Percentiles rank a stretch among this genome's conserved stretches.
These are phyloP conservation scores for Solanum clarkiae DNA, from an alignment of 257 asterid species.

Conservation along the genomic window DNA sequence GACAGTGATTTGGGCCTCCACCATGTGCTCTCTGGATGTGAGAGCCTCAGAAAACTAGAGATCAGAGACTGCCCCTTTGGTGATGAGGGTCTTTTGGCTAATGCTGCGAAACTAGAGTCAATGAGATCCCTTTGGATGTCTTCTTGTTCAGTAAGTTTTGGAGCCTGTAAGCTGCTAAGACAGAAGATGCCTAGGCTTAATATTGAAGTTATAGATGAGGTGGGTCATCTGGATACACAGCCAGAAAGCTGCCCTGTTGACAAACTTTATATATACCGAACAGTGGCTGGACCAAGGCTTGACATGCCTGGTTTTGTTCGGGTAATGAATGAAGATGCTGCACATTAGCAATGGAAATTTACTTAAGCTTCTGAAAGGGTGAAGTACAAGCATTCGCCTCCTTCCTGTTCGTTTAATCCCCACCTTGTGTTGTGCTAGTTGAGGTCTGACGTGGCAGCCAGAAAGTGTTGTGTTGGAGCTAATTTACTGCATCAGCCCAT, in stretches of 20 bases:
- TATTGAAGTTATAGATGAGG: slow-evolving; percentile 15
- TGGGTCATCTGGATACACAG: not conserved
- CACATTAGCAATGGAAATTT: not conserved
- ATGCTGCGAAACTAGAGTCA: slow-evolving; percentile 11
- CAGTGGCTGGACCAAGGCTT: slow-evolving; percentile 29
- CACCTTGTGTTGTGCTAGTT: not conserved
- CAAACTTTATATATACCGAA: slow-evolving; percentile 26
- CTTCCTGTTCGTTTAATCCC: not conserved
- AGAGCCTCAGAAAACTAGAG: slow-evolving; percentile 12
- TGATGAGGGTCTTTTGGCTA: slow-evolving; percentile 10
- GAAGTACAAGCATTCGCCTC: not conserved
- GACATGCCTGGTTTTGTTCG: slow-evolving; percentile 26
- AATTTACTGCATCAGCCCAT: not conserved
- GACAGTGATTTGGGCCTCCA: slow-evolving; percentile 15
- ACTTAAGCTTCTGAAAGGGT: not conserved
- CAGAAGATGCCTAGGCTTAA: slow-evolving; percentile 17
- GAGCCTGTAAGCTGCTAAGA: slow-evolving; percentile 12
- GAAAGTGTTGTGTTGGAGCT: not conserved
- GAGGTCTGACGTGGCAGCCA: not conserved
- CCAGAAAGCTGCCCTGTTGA: slow-evolving; percentile 18
- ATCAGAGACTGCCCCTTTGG: slow-evolving; percentile 21
- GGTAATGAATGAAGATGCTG: slow-evolving; percentile 2
- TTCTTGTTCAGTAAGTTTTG: slow-evolving; percentile 17
- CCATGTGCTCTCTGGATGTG: slow-evolving; percentile 15
- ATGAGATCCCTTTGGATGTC: slow-evolving; percentile 26